Evolutionary conservation across 169 alveolate species (phyloP).

Genomic region (Eimeria tenella): DNA sequence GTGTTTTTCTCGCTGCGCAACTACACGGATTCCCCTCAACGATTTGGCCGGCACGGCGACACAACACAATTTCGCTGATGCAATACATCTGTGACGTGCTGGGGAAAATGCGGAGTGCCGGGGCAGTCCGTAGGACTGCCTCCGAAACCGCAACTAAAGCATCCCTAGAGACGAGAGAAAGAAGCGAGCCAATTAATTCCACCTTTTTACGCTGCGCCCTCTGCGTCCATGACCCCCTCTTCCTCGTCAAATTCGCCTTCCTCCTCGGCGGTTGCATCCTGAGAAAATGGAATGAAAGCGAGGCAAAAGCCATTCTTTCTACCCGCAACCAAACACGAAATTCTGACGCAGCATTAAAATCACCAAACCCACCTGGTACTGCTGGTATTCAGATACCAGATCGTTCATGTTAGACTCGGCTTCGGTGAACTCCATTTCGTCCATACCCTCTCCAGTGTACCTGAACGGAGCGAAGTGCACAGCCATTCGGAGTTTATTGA

Average conservation of each 20-base stretch:
- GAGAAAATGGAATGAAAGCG: too few relatives aligned
- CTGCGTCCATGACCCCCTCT: constrained; percentile 83
- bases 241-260: constrained; percentile 87
- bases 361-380: constrained; percentile 90
- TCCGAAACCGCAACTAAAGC: constrained; percentile 47
- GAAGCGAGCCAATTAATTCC: background rate
- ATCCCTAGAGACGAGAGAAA: constrained; percentile 61
- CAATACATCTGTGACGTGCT: background rate
- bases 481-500: background rate
- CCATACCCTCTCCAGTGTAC: constrained; percentile 94
- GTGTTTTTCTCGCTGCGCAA: constrained; percentile 24
- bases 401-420: constrained; percentile 99
- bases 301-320: background rate
- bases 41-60: constrained; percentile 46
- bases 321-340: background rate
- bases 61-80: constrained; percentile 34
- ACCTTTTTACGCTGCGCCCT: constrained; percentile 70
- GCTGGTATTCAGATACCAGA: constrained; percentile 98
- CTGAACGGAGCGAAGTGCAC: constrained; percentile 7
- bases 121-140: background rate
- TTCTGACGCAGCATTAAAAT: too few relatives aligned
- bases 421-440: constrained; percentile 99
- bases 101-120: background rate
- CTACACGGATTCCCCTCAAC: constrained; percentile 13
- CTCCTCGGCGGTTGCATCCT: constrained; percentile 92